These are phyloP conservation scores for Nothophoma quercina DNA, from an alignment of 2,329 filamentous ascomycete genomes.

Conservation along the genomic window DNA sequence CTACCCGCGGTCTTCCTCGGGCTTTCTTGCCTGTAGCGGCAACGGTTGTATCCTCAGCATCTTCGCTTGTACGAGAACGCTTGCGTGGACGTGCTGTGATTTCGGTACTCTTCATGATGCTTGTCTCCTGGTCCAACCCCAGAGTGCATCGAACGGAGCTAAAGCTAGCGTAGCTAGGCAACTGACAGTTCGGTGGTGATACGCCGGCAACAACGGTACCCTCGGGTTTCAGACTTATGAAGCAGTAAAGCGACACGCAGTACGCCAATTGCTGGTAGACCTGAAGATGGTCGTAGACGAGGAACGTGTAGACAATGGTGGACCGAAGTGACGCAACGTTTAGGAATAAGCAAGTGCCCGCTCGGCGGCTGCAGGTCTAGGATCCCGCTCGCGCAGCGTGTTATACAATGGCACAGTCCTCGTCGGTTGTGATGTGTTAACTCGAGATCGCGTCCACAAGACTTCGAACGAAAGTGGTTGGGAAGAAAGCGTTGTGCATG, in stretches of 20 bases:
- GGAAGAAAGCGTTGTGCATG: not conserved
- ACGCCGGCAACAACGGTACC: not conserved
- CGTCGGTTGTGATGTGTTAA: not conserved
- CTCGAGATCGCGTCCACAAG: not conserved
- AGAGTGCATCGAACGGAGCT: no score
- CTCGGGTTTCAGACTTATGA: not conserved
- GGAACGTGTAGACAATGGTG: not conserved
- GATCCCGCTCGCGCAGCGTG: not conserved
- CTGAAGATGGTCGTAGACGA: not conserved
- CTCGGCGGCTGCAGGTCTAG: not conserved
- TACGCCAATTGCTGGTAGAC: not conserved
- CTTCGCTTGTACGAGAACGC: conserved; percentile 39
- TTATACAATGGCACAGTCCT: conserved; percentile 6
- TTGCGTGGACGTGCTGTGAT: conserved; percentile 30
- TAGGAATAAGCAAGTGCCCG: conserved; percentile 13
- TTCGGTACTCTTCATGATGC: conserved; percentile 34
- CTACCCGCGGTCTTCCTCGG: conserved; percentile 76
- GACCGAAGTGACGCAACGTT: conserved; percentile 14
- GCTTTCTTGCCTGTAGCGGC: conserved; percentile 58
- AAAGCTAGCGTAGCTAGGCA: not conserved
- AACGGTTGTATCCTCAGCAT: conserved; percentile 33
- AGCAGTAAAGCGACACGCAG: not conserved
- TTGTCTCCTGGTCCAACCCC: no score
- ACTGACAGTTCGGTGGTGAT: not conserved
- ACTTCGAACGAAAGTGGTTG: not conserved